Conservation (phyloP, 2,329 filamentous ascomycete species). For the Pyricularia sp. region DNA sequence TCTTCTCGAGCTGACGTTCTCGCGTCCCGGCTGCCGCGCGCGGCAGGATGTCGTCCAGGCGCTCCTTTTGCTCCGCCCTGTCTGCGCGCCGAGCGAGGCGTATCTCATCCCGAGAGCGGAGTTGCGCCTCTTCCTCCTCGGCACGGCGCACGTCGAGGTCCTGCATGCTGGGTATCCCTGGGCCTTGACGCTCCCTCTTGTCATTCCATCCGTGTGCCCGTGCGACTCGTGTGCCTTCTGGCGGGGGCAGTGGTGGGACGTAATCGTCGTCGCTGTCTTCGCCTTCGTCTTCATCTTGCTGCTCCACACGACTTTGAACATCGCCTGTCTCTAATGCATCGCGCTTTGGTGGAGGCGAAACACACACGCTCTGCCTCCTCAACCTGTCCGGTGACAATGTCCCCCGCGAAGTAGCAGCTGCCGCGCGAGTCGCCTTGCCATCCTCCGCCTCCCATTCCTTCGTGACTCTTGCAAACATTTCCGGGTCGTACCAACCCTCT, state of each 20-base stretch:
- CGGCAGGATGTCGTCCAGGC: conserved; percentile 64
- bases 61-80: conserved; percentile 52
- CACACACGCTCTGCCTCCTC: neutral
- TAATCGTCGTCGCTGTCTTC: conserved; percentile 37
- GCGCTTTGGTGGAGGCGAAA: neutral
- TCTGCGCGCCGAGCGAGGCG: conserved; percentile 51
- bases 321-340: neutral
- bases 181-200: conserved; percentile 22
- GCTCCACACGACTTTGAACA: conserved; percentile 3
- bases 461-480: conserved; percentile 35
- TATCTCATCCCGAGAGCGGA: conserved; percentile 34
- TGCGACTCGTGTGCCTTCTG: conserved; percentile 31
- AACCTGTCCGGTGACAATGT: neutral
- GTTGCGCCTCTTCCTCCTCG: conserved; percentile 34
- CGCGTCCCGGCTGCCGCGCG: conserved; percentile 72
- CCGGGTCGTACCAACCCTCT: conserved; percentile 86
- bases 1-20: conserved; percentile 81
- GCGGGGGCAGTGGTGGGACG: conserved; percentile 30
- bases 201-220: conserved; percentile 11
- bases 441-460: conserved; percentile 26
- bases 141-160: conserved; percentile 56
- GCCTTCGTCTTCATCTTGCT: conserved; percentile 5
- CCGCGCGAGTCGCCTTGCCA: conserved; percentile 12
- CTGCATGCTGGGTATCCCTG: conserved; percentile 56
- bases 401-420: neutral